Evolutionary conservation across 805 yeast species (phyloP).

Genomic region (Cyberlindnera maritima): DNA sequence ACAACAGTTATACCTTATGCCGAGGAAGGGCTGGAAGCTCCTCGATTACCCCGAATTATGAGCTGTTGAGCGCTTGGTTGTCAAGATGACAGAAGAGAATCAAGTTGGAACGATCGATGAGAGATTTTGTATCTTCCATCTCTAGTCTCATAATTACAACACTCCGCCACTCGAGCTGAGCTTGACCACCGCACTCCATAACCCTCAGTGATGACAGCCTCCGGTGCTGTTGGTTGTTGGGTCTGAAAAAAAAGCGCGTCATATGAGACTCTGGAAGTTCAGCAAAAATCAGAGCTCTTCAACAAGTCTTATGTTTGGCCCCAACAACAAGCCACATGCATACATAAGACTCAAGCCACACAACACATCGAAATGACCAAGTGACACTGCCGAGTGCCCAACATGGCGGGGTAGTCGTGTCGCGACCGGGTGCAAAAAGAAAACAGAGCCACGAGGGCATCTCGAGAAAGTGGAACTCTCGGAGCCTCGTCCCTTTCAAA

Average conservation of each 20-base stretch:
- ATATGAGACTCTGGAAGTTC: background rate
- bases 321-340: background rate
- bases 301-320: too few species aligned
- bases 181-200: too few species aligned
- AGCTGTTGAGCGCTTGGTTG: background rate
- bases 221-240: background rate
- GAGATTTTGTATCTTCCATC: too few species aligned
- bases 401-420: slow-evolving; percentile 1
- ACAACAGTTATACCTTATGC: too few species aligned
- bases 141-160: too few species aligned
- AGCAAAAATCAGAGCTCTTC: too few species aligned
- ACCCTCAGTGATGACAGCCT: too few species aligned
- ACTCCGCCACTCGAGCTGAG: too few species aligned
- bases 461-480: background rate
- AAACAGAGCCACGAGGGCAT: slow-evolving; percentile 1
- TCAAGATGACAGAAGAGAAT: too few species aligned
- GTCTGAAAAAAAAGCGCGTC: background rate
- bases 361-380: background rate
- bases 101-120: too few species aligned
- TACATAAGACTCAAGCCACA: too few species aligned
- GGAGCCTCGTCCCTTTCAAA: background rate
- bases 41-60: background rate
- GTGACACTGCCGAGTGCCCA: background rate
- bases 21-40: too few species aligned
- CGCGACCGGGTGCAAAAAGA: background rate